Evolutionary conservation across 495 filamentous ascomycete species (phyloP), one percentile per base, ranked within the genome.

Genomic region (Astrocystis sublimbata): DNA sequence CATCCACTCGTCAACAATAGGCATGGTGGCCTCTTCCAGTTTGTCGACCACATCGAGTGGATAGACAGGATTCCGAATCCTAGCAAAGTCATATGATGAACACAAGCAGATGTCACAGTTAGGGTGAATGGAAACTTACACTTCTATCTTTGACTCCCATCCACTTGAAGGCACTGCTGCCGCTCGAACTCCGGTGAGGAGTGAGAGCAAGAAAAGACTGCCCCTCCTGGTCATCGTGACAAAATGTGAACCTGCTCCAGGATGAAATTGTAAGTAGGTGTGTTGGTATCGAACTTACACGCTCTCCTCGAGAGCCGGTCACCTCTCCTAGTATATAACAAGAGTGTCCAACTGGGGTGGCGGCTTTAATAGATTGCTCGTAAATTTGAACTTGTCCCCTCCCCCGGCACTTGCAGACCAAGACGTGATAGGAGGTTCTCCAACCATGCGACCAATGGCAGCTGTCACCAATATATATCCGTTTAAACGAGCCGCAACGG

Each of bases 1-100:
- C 64, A 78, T 41, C 54, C 66, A 76, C 13, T 53, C 73, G 1
- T 78, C 76, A n/a, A 78, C 65, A 38, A 71, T 76, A 58, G 69
- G 57, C 69, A 78, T 76, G 41, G 70, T 74, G 33, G 50, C 63
- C 41, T 73, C 70, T 54, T 69, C 73, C 13, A 78, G 52, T 60
- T 72, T 69, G 62, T 78, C 76, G 57, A 78, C 76, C 13, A 69
- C 61, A 65, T 78, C 76, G 35, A 76, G 64, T 0, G 75, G 73
- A 54, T 75, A 78, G 42, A 53, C 56, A 15, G 69, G 69, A 35
- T 76, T 78, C 53, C 75, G 75, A 55, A 63, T 41, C 0, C 68
- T 68, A 40, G 12, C 60, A 10, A 28, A 52, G 36, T 19, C 3
- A 13, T 4, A 58, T 28, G 0, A 42, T 68, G 52, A 67, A 51